These are phyloP conservation scores for Eutypa lata DNA, from an alignment of 2,329 filamentous ascomycete species.

Conservation along the genomic window DNA sequence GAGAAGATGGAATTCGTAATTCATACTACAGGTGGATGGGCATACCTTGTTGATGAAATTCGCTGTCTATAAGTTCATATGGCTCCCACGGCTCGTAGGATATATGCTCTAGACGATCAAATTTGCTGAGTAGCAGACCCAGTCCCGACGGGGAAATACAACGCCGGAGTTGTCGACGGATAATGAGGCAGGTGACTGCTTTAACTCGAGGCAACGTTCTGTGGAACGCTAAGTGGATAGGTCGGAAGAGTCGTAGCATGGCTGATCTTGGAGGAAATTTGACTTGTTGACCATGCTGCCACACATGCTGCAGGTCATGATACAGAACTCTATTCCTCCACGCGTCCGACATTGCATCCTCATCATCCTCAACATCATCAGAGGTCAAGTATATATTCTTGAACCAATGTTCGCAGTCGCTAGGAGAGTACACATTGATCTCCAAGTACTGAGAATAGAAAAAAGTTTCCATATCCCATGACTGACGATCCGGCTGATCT, in stretches of 20 bases:
- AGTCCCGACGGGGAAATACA: conserved; percentile 13
- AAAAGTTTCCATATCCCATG: conserved; percentile 25
- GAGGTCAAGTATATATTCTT: conserved; percentile 23
- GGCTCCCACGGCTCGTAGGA: conserved; percentile 32
- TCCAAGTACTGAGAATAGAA: conserved; percentile 28
- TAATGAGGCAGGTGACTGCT: conserved; percentile 26
- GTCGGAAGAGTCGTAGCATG: conserved; percentile 23
- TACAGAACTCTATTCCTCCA: conserved; percentile 2
- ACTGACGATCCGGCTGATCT: conserved; percentile 12
- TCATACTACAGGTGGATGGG: conserved; percentile 19
- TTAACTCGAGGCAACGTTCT: conserved; percentile 21
- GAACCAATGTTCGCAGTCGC: conserved; percentile 33
- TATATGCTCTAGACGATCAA: conserved; percentile 26
- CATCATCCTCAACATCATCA: conserved; percentile 18
- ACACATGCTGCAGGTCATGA: conserved; percentile 29
- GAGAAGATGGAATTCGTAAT: background rate
- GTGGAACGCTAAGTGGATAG: conserved; percentile 2
- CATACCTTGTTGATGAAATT: conserved; percentile 14
- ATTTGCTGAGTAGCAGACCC: conserved; percentile 14
- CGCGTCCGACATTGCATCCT: conserved; percentile 2
- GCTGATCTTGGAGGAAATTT: conserved; percentile 17
- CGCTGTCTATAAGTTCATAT: background rate
- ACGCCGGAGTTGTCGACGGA: conserved; percentile 33
- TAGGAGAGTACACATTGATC: conserved; percentile 29
- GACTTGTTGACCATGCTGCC: conserved; percentile 24